These are phyloP conservation scores for Leishmania aethiopica DNA, from an alignment of 208 protist genomes.

Conservation along the genomic window DNA sequence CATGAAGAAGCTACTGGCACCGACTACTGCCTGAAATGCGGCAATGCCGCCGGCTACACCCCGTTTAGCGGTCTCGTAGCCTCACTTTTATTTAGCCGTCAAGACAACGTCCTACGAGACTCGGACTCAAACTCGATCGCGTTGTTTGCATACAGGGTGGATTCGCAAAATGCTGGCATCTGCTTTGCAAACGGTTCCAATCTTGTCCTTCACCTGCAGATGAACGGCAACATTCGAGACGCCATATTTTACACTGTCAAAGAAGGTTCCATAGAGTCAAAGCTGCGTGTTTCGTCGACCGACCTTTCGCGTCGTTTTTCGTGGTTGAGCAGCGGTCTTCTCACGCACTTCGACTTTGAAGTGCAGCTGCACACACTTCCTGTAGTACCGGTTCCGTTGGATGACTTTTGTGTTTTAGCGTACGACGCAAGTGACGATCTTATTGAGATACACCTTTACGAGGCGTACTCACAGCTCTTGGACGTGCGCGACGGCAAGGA, in stretches of 20 bases:
- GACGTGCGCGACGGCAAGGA: conserved; percentile 21
- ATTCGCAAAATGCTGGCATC: conserved; percentile 22
- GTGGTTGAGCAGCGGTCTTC: conserved; percentile 20
- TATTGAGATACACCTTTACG: conserved; percentile 19
- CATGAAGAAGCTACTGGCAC: conserved; percentile 34
- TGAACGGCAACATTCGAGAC: conserved; percentile 18
- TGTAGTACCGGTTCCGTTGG: conserved; percentile 10
- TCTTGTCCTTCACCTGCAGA: conserved; percentile 24
- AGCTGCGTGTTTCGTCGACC: conserved; percentile 12
- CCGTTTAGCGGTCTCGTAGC: conserved; percentile 34
- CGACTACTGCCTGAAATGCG: conserved; percentile 46
- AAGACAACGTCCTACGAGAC: conserved; percentile 17
- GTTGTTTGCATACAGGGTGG: conserved; percentile 35
- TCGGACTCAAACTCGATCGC: conserved; percentile 25
- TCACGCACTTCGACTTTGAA: conserved; percentile 17
- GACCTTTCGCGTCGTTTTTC: conserved; percentile 33
- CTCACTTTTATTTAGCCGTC: conserved; percentile 29
- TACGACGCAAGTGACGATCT: conserved; percentile 17
- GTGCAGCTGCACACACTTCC: conserved; percentile 37
- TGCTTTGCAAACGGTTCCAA: conserved; percentile 32
- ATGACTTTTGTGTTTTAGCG: conserved; percentile 22
- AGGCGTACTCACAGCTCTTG: conserved; percentile 21
- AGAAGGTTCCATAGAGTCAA: conserved; percentile 11
- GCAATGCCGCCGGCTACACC: conserved; percentile 24
- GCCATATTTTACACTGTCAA: conserved; percentile 9